Base-by-base conservation (phyloP, 176 grass and related monocot genomes). In the Cenchrus purpureus region DNA sequence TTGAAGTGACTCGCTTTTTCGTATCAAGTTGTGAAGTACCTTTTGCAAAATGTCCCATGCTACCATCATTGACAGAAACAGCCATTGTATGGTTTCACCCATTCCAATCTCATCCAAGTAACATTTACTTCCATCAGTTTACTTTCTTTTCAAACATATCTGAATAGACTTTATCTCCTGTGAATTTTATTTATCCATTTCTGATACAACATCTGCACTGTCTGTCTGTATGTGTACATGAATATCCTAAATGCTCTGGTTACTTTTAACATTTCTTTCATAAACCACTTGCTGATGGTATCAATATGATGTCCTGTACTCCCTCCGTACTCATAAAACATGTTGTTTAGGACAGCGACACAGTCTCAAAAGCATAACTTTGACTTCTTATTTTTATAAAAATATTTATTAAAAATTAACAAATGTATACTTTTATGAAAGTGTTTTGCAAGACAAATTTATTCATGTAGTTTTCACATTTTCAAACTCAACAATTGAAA, bases 231-330 rank as follows among this genome's bases (percentile, higher is more conserved):
- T 20, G 68, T 74, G 16, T 55, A 68, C 60, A 34, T 79, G 51
- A 87, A 62, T 46, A 34, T 34, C 57, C 20, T 56, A 88, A 88
- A 74, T 22, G 14, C 48, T 75, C 50, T n/a, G 83, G 1, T 64
- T 65, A 29, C 40, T 79, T 67, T 67, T 58, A 87, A 22, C 68
- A 67, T 61, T 69, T 79, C 22, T 69, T 8, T 66, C 79, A 67
- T 59, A 73, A 16, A 20, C 1, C 52, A 74, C 51, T 74, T 61
- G 58, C 60, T 83, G 58, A 44, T 60, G 53, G 74, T 74, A 46
- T 60, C 15, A 28, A 87, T 68, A 32, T 45, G 16, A 68, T 74
- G 40, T 74, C 49, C 25, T 83, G 14, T 22, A 25, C 22, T 25
- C 22, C 22, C 22, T 25, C 22, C 22, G 22, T 25, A 25, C 22